Evolutionary conservation across 225 moss, liverwort and hornwort genomes (phyloP), one percentile per base, ranked within the genome.

Genomic region (Anthoceros angustus): DNA sequence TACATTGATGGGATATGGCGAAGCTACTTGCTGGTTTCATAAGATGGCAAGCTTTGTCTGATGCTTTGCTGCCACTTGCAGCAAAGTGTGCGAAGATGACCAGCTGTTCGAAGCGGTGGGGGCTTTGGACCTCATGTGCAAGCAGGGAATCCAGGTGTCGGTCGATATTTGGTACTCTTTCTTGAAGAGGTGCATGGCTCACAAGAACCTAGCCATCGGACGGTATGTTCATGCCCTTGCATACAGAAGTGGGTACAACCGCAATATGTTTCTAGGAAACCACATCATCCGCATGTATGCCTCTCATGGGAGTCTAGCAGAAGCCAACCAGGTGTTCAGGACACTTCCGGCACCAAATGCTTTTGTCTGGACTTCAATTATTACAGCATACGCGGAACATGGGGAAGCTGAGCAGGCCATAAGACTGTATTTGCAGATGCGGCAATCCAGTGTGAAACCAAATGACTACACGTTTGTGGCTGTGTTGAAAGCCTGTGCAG

Each of bases 381-480:
- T 55, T 7, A 55, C 18, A 20, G 55, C 55, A 4, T 7, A 55
- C n/a, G 14, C 55, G 18, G 55, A 15, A 7, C 14, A 55, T 55
- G 55, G 55, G 14, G 7, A 55, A 55, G 55, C 55, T 9, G 55
- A 55, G 55, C 55, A 55, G 55, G 55, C 55, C 23, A 55, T 55
- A 18, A 8, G 23, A 55, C 55, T 55, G n/a, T 55, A 55, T 55
- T 23, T 55, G 12, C 55, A 55, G 7, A 55, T 55, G 55, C 8
- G 55, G 23, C 55, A 55, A 20, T 55, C 55, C n/a, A 23, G 10
- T 55, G 18, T 15, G 14, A 55, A 55, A 23, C 55, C 55, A 55
- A 55, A 55, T 20, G 55, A 55, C 12, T 55, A 55, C 14, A 15
- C 14, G 23, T 7, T 55, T 15, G 55, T 55, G 18, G 55, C 55